phyloP scores from a whole-genome alignment of 495 filamentous ascomycete species.

The Cercophora sp. region DNA sequence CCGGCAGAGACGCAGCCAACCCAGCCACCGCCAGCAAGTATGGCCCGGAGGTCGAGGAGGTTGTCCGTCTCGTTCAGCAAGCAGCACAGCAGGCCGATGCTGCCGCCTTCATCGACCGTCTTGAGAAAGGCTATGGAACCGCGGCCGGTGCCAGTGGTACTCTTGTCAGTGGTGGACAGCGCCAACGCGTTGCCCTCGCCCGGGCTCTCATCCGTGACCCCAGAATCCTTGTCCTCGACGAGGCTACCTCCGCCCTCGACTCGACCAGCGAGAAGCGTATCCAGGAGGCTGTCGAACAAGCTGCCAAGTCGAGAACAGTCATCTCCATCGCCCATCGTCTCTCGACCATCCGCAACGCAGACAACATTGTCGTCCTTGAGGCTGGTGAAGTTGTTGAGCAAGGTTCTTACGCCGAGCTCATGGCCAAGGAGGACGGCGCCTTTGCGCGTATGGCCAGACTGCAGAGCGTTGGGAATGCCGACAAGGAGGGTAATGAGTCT shows the following conservation, averaged over 20 bases:
- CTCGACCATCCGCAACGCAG: conserved; percentile 88
- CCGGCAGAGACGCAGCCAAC: conserved; percentile 9
- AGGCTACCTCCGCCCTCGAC: conserved; percentile 86
- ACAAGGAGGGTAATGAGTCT: not conserved
- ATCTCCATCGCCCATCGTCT: conserved; percentile 91
- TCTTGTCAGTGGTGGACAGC: conserved; percentile 84
- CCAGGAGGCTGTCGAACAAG: conserved; percentile 80
- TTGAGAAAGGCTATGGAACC: conserved; percentile 84
- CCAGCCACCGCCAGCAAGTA: not conserved
- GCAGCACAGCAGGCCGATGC: conserved; percentile 85
- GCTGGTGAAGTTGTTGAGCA: conserved; percentile 56
- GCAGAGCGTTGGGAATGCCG: conserved; percentile 36
- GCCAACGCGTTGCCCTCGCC: conserved; percentile 67
- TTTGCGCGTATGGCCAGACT: conserved; percentile 49
- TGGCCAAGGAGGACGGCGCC: conserved; percentile 47
- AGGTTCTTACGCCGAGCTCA: conserved; percentile 61
- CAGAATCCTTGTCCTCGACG: conserved; percentile 60
- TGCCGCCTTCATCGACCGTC: conserved; percentile 74
- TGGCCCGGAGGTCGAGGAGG: conserved; percentile 41
- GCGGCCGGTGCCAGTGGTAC: conserved; percentile 88
- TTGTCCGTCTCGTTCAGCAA: conserved; percentile 62
- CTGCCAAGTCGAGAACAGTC: conserved; percentile 77
- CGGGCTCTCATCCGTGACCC: conserved; percentile 74
- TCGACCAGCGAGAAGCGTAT: conserved; percentile 91
- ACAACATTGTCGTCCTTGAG: conserved; percentile 92